These are phyloP conservation scores for Adenanthera pavonina DNA, from an alignment of 306 rosid species.

Conservation along the genomic window DNA sequence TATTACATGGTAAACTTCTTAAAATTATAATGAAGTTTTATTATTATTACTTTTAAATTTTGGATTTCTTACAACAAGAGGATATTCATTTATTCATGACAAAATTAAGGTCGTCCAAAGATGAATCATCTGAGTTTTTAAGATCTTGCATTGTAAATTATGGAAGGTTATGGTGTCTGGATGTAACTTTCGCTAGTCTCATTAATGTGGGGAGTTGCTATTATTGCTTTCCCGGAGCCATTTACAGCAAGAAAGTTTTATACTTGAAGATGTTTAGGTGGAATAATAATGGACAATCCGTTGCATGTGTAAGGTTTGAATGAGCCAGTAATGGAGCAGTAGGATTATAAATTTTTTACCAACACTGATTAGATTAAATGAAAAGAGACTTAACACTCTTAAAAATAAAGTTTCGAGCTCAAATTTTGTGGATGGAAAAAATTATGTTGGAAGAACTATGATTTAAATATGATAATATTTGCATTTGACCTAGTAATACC, in stretches of 20 bases:
- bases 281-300: background rate
- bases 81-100: background rate
- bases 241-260: background rate
- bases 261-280: no score
- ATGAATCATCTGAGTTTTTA: background rate
- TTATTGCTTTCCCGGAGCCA: background rate
- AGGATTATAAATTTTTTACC: background rate
- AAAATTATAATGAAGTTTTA: background rate
- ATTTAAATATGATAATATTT: no score
- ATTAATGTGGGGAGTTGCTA: background rate
- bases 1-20: background rate
- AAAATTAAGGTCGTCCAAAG: background rate
- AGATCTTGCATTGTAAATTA: background rate
- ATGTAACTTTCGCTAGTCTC: background rate
- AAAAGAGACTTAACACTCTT: no score
- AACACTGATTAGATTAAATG: no score
- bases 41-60: background rate
- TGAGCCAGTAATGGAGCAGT: background rate
- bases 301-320: background rate
- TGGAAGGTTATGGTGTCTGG: background rate
- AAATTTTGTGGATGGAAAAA: no score
- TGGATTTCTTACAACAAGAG: background rate
- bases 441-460: no score
- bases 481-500: no score
- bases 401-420: no score